Conservation (phyloP, 305 asterid species). For the Nicotiana rustica region DNA sequence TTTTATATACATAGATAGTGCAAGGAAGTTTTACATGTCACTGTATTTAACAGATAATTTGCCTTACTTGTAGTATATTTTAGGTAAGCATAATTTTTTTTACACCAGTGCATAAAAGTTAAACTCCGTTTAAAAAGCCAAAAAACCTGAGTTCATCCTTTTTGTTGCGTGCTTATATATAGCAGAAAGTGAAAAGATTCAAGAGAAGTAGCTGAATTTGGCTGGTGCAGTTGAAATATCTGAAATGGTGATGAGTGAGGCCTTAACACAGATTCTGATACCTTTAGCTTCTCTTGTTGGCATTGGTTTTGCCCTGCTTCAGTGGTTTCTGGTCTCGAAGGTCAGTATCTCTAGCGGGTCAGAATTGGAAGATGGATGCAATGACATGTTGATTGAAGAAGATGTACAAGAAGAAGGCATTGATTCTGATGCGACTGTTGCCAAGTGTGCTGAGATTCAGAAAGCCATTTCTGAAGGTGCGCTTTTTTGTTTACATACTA, state of each 20-base stretch:
- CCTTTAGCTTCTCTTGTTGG: constrained; percentile 55
- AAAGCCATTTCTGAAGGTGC: constrained; percentile 55
- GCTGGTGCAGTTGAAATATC: not conserved
- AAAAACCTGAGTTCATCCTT: not conserved
- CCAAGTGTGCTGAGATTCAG: constrained; percentile 56
- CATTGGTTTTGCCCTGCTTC: constrained; percentile 50
- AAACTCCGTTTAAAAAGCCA: not conserved
- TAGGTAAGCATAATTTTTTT: no score
- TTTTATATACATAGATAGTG: no score
- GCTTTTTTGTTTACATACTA: not conserved
- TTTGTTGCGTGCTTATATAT: not conserved
- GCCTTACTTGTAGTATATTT: no score
- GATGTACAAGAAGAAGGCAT: constrained; percentile 49
- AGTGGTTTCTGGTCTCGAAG: constrained; percentile 56
- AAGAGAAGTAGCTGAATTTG: not conserved
- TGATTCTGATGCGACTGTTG: constrained; percentile 44
- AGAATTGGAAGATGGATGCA: constrained; percentile 47
- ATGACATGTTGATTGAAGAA: constrained; percentile 50
- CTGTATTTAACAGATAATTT: no score
- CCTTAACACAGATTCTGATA: constrained; percentile 48
- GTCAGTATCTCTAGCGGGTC: constrained; percentile 43
- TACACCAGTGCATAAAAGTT: no score
- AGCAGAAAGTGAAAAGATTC: not conserved
- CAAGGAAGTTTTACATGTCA: no score
- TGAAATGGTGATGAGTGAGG: constrained; percentile 41